Base-by-base conservation (phyloP, 805 yeast genomes). In the Pichia sporocuriosa region DNA sequence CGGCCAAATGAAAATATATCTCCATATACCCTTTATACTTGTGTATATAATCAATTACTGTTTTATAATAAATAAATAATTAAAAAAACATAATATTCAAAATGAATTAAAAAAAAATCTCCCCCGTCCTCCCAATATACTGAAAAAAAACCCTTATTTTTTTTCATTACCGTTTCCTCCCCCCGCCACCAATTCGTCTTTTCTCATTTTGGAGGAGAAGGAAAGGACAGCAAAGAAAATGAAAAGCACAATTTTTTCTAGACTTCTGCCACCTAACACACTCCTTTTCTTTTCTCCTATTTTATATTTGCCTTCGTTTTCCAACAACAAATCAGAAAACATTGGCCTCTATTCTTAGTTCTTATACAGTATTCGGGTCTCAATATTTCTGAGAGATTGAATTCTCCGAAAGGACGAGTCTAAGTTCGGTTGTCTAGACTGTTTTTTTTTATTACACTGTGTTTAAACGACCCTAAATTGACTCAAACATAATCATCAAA, bases 241-340 rank as follows among this genome's bases (percentile, higher is more conserved):
- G n/a, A n/a, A n/a, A n/a, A n/a, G n/a, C n/a, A n/a, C n/a, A n/a
- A n/a, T 20, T 23, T 24, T 21, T 19, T 26, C 25, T 24, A 32
- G 26, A 15, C 17, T 12, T 21, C 13, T 34, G 6, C 26, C 12
- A 15, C 7, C 22, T 25, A 17, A 11, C 21, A 21, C 23, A 7
- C 13, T 7, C 17, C 23, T 17, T 27, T 28, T 26, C 12, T 22
- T 32, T 17, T 17, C n/a, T 37, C 16, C 13, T 5, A 28, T 4
- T 6, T 30, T 24, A n/a, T n/a, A n/a, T n/a, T n/a, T n/a, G n/a
- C n/a, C n/a, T n/a, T n/a, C n/a, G n/a, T 39, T 19, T 31, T 19
- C 24, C 16, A 38, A 43, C 39, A 43, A 43, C 39, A 36, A 17
- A 32, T 37, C 45, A 38, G 42, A 43, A 43, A 38, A 43, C 45